Conservation (phyloP, 306 rosid species). For the Medicago lupulina region DNA sequence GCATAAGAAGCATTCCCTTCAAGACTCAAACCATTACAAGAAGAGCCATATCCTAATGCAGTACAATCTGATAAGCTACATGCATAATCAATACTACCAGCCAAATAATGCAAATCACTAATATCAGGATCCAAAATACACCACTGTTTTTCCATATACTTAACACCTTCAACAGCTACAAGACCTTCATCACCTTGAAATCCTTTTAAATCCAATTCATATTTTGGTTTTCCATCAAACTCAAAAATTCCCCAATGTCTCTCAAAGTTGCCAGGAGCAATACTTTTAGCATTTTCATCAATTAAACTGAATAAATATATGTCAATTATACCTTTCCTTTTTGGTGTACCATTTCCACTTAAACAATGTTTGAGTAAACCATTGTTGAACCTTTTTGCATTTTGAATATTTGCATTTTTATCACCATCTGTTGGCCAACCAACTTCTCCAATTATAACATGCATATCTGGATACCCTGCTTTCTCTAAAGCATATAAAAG, state of each 20-base stretch:
- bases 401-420: slow-evolving; percentile 58
- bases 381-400: slow-evolving; percentile 66
- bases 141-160: slow-evolving; percentile 66
- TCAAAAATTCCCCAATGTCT: slow-evolving; percentile 95
- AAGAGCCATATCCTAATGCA: slow-evolving; percentile 84
- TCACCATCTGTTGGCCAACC: slow-evolving; percentile 93
- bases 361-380: slow-evolving; percentile 70
- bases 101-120: slow-evolving; percentile 51
- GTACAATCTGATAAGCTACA: slow-evolving; percentile 84
- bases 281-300: slow-evolving; percentile 76
- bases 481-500: slow-evolving; percentile 76
- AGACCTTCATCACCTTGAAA: slow-evolving; percentile 47
- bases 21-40: slow-evolving; percentile 67
- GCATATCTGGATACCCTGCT: slow-evolving; percentile 71
- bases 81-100: slow-evolving; percentile 69
- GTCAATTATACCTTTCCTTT: slow-evolving; percentile 69
- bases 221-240: slow-evolving; percentile 93
- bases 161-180: slow-evolving; percentile 68
- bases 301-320: slow-evolving; percentile 70
- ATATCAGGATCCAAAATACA: slow-evolving; percentile 69
- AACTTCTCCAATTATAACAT: slow-evolving; percentile 73
- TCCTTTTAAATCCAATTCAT: slow-evolving; percentile 71
- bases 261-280: slow-evolving; percentile 78
- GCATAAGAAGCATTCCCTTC: slow-evolving; percentile 80
- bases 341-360: slow-evolving; percentile 76